A percentile compares a stretch with the other conserved stretches of the same genome.
phyloP scores from a whole-genome alignment of 257 asterid species.

The Cynanchum wilfordii region DNA sequence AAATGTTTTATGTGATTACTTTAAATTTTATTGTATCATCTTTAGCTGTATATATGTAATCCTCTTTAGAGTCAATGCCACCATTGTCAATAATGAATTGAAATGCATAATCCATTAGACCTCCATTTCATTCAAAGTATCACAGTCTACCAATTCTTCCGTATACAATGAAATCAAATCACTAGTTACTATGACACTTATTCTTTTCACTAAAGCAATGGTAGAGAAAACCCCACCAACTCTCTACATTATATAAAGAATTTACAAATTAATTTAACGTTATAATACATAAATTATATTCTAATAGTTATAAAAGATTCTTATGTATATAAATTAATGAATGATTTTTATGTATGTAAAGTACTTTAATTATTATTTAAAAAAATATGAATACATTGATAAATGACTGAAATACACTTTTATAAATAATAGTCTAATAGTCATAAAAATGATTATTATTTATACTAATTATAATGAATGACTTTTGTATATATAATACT shows the following conservation, averaged over 20 bases:
- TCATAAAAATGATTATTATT: no score
- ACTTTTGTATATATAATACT: no score
- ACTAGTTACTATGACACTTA: constrained; percentile 30
- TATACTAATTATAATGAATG: no score
- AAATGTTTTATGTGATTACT: no score
- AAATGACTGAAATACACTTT: no score
- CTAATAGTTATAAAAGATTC: background rate
- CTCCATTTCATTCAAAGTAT: constrained; percentile 39
- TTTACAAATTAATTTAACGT: background rate
- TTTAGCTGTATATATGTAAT: constrained; percentile 32
- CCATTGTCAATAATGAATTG: constrained; percentile 37
- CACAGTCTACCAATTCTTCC: constrained; percentile 47
- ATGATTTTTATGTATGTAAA: no score
- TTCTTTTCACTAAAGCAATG: constrained; percentile 31
- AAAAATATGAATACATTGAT: no score
- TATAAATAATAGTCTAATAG: no score
- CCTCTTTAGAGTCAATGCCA: constrained; percentile 38
- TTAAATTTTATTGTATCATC: no score
- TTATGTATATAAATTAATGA: no score
- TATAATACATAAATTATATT: background rate
- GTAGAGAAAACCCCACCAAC: constrained; percentile 54
- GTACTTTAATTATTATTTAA: no score
- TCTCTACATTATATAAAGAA: constrained; percentile 26
- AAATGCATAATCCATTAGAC: constrained; percentile 43
- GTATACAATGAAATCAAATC: constrained; percentile 29